Percentiles rank a stretch among this genome's conserved stretches.
phyloP scores from a whole-genome alignment of 495 filamentous ascomycete genomes.

The Hyaloscypha finlandica region DNA sequence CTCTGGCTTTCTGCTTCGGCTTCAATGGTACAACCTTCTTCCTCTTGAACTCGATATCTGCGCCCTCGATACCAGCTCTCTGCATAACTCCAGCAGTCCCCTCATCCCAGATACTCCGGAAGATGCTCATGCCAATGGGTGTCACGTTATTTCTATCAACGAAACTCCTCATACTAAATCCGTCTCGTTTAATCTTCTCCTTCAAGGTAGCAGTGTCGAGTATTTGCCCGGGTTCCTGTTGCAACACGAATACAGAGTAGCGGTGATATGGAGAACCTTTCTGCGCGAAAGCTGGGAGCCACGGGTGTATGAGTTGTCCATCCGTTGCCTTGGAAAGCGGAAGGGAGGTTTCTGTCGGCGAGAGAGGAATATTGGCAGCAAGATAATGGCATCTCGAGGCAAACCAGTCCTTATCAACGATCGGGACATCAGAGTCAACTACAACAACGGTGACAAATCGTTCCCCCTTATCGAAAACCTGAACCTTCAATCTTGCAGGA shows the following conservation, averaged over 20 bases:
- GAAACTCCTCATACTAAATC: constrained; percentile 72
- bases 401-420: constrained; percentile 75
- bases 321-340: constrained; percentile 51
- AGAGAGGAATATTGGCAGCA: constrained; percentile 61
- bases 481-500: constrained; percentile 74
- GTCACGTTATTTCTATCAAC: constrained; percentile 65
- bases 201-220: constrained; percentile 64
- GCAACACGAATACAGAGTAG: constrained; percentile 76
- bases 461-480: constrained; percentile 78
- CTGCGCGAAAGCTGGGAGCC: constrained; percentile 83
- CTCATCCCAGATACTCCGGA: constrained; percentile 88
- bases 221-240: constrained; percentile 64
- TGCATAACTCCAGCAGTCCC: constrained; percentile 83
- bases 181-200: constrained; percentile 54
- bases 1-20: constrained; percentile 49
- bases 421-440: constrained; percentile 88
- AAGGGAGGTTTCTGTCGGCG: constrained; percentile 47
- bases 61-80: constrained; percentile 68
- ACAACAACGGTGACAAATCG: constrained; percentile 82
- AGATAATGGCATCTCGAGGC: constrained; percentile 82
- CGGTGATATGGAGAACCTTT: constrained; percentile 93
- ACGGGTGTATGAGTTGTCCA: constrained; percentile 70
- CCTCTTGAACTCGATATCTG: constrained; percentile 81
- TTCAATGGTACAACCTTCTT: constrained; percentile 59
- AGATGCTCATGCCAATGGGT: constrained; percentile 81